Evolutionary conservation across 768 basidiomycete species (phyloP).

Genomic region (Trametes coccinea): DNA sequence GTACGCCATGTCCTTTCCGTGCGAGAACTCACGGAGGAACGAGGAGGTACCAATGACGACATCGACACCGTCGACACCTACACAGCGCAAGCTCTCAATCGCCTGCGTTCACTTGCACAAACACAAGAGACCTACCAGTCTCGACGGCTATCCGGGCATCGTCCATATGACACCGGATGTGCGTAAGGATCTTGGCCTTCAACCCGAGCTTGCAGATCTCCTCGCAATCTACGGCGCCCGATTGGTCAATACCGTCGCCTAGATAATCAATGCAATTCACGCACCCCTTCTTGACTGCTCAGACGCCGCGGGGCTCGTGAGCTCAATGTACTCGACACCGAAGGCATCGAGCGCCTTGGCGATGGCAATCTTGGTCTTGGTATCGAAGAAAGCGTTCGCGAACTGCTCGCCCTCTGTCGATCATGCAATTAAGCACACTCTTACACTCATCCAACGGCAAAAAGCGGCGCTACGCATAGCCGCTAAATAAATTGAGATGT

Average conservation of each 20-base stretch:
- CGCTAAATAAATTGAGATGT: not conserved
- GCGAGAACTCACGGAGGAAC: constrained; percentile 98
- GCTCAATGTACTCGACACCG: constrained; percentile 99
- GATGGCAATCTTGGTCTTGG: constrained; percentile 99
- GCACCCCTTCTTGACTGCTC: constrained; percentile 74
- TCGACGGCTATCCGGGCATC: constrained; percentile 98
- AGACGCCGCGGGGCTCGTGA: constrained; percentile 96
- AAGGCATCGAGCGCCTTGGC: constrained; percentile 98
- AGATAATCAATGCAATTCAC: constrained; percentile 8
- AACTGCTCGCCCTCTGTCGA: constrained; percentile 94
- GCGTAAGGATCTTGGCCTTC: constrained; percentile 95
- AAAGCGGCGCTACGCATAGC: too few relatives aligned
- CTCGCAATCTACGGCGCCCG: constrained; percentile 71
- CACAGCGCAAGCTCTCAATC: not conserved
- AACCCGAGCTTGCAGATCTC: constrained; percentile 98
- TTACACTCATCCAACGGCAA: not conserved
- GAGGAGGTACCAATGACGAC: constrained; percentile 99
- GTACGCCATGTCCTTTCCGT: constrained; percentile 99
- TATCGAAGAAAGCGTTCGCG: constrained; percentile 99
- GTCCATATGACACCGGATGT: constrained; percentile 99
- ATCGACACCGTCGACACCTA: constrained; percentile 97
- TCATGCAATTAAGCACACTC: constrained; percentile 14
- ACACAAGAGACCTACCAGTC: constrained; percentile 61
- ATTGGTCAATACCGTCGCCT: not conserved
- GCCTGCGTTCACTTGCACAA: not conserved